Evolutionary conservation across 75 land plant species (phyloP).

Genomic region (Cupressus sempervirens): DNA sequence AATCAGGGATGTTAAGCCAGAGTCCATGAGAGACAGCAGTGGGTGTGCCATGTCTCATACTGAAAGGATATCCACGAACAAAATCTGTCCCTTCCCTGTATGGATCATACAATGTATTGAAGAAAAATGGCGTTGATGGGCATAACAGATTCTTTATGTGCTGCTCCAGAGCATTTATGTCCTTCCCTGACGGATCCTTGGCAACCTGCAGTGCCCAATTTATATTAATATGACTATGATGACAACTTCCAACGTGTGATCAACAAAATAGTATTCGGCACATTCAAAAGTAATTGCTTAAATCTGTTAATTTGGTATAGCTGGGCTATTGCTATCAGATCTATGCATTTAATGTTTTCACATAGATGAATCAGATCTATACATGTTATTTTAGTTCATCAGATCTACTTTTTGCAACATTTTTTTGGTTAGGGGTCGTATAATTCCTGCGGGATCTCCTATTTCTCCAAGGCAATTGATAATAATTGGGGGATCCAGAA

Average conservation of each 20-base stretch:
- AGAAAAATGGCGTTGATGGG: constrained; percentile 74
- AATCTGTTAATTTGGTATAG: no score
- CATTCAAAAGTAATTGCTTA: no score
- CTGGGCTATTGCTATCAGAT: neutral
- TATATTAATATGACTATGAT: neutral
- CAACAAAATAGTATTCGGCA: neutral
- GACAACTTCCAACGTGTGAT: neutral
- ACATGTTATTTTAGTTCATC: no score
- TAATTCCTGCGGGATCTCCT: neutral
- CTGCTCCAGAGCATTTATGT: constrained; percentile 79
- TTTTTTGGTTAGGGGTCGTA: neutral
- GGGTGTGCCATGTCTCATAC: constrained; percentile 62
- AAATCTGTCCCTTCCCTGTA: constrained; percentile 75
- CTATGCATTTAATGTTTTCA: no score
- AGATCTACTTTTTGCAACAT: neutral
- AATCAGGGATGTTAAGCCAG: constrained; percentile 81
- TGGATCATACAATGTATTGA: constrained; percentile 83
- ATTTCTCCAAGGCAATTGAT: no score
- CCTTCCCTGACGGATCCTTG: constrained; percentile 68
- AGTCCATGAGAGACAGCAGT: constrained; percentile 83
- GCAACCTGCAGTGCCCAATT: constrained; percentile 46
- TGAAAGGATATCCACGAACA: constrained; percentile 87
- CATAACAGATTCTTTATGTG: constrained; percentile 74
- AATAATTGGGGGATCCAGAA: no score
- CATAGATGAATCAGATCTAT: neutral